Evolutionary conservation across 768 basidiomycete genomes (phyloP).

Genomic region (Lactarius trivialis): DNA sequence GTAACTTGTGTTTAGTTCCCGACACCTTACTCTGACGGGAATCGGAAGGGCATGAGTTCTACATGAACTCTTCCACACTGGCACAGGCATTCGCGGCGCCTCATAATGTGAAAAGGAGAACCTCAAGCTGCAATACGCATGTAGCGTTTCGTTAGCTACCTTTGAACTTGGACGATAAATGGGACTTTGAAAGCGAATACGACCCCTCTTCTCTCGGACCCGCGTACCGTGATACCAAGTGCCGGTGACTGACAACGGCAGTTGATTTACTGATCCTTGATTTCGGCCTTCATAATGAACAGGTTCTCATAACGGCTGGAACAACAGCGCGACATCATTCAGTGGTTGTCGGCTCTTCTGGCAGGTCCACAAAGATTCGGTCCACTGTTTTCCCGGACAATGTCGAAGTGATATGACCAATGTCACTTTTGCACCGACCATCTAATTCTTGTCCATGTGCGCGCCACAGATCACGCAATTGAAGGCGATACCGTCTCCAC

Average conservation of each 20-base stretch:
- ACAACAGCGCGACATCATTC: slow-evolving; percentile 36
- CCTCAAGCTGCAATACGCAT: too few relatives aligned
- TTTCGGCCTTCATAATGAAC: slow-evolving; percentile 34
- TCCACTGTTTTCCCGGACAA: slow-evolving; percentile 32
- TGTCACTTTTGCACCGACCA: slow-evolving; percentile 40
- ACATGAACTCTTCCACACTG: too few relatives aligned
- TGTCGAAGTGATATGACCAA: slow-evolving; percentile 22
- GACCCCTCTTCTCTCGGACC: slow-evolving; percentile 40
- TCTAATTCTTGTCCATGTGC: slow-evolving; percentile 49
- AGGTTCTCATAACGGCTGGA: slow-evolving; percentile 34
- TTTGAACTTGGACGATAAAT: slow-evolving; percentile 32
- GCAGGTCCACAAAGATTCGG: slow-evolving; percentile 35
- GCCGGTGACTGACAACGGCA: neutral
- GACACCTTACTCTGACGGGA: too few relatives aligned
- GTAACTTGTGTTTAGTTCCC: too few relatives aligned
- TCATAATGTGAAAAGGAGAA: too few relatives aligned
- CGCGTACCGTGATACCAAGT: slow-evolving; percentile 39
- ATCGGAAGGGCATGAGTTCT: too few relatives aligned
- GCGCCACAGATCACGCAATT: slow-evolving; percentile 38
- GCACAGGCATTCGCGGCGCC: too few relatives aligned
- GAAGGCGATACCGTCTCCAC: slow-evolving; percentile 43
- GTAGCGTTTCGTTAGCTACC: slow-evolving; percentile 35
- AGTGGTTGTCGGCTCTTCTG: slow-evolving; percentile 38
- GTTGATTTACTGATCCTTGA: neutral
- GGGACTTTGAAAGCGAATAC: slow-evolving; percentile 46